Conservation (phyloP, 805 yeast genomes). For the Starmerella powellii region DNA sequence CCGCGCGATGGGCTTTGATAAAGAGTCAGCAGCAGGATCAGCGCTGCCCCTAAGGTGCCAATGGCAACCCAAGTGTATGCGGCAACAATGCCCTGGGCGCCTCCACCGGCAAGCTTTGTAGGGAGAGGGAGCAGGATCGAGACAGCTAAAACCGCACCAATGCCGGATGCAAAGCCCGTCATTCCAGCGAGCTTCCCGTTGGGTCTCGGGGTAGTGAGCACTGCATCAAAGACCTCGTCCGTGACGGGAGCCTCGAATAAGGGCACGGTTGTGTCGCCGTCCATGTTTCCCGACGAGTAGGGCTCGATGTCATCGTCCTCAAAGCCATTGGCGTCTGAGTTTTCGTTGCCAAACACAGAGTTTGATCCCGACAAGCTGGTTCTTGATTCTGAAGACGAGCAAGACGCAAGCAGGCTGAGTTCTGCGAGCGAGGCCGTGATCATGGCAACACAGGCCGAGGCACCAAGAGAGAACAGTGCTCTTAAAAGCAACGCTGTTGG, state of each 20-base stretch:
- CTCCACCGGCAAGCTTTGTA: constrained; percentile 35
- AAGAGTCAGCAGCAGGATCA: constrained; percentile 33
- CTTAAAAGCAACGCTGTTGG: constrained; percentile 44
- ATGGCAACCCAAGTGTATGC: constrained; percentile 35
- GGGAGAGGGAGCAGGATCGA: constrained; percentile 51
- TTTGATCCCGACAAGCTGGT: not conserved
- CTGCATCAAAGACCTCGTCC: constrained; percentile 7
- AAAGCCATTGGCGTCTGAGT: not conserved
- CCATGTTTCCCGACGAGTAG: not conserved
- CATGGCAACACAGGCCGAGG: constrained; percentile 43
- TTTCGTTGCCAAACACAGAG: not conserved
- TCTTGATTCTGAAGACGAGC: not conserved
- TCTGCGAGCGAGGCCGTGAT: constrained; percentile 50
- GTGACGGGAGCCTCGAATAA: constrained; percentile 4
- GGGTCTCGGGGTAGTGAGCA: constrained; percentile 21
- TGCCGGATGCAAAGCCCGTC: constrained; percentile 34
- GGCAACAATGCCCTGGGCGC: constrained; percentile 8
- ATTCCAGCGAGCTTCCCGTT: constrained; percentile 50
- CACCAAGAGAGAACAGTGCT: constrained; percentile 50
- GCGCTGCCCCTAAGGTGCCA: constrained; percentile 22
- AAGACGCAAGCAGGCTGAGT: constrained; percentile 10
- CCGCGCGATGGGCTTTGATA: constrained; percentile 35
- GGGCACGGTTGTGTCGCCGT: constrained; percentile 15
- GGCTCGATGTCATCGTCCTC: not conserved
- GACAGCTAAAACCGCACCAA: constrained; percentile 45